Conservation (phyloP, 2,329 filamentous ascomycete genomes). For the Paracamarosporium sp. region DNA sequence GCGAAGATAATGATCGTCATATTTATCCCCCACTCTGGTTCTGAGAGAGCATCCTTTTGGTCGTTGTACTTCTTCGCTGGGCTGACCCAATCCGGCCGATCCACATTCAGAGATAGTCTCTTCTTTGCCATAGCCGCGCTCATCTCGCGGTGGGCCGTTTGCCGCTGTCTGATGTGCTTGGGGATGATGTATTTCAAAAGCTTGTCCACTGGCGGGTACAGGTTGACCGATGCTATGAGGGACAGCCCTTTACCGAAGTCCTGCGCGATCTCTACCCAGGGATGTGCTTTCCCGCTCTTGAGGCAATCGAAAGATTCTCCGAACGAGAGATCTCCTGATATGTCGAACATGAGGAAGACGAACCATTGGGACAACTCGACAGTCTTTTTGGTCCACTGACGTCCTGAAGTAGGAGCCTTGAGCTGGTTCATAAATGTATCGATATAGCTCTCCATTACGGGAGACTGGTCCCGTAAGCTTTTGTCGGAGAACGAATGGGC, state of each 20-base stretch:
- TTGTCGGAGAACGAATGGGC: conserved; percentile 36
- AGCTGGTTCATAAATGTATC: conserved; percentile 29
- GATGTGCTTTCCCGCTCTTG: conserved; percentile 38
- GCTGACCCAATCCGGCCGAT: conserved; percentile 37
- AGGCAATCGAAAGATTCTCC: conserved; percentile 56
- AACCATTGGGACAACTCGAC: conserved; percentile 27
- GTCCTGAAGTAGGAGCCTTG: conserved; percentile 1
- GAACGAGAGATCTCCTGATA: conserved; percentile 57
- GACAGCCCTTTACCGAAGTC: conserved; percentile 37
- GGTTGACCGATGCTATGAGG: conserved; percentile 34
- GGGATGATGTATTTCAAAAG: conserved; percentile 32
- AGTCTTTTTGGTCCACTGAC: conserved; percentile 12
- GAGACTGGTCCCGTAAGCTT: conserved; percentile 29
- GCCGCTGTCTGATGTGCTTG: conserved; percentile 27
- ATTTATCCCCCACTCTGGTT: conserved; percentile 48
- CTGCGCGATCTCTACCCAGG: conserved; percentile 44
- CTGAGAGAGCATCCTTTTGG: conserved; percentile 21
- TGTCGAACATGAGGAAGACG: conserved; percentile 31
- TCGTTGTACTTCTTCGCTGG: conserved; percentile 31
- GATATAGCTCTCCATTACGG: conserved; percentile 32
- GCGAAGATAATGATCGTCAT: conserved; percentile 49
- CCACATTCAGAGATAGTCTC: conserved; percentile 23
- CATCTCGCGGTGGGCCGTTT: conserved; percentile 29
- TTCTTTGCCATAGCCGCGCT: conserved; percentile 30
- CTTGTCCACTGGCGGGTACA: conserved; percentile 32